phyloP scores from a whole-genome alignment of 176 grass and related monocot genomes.

The sorghum (Sorghum bicolor) region DNA sequence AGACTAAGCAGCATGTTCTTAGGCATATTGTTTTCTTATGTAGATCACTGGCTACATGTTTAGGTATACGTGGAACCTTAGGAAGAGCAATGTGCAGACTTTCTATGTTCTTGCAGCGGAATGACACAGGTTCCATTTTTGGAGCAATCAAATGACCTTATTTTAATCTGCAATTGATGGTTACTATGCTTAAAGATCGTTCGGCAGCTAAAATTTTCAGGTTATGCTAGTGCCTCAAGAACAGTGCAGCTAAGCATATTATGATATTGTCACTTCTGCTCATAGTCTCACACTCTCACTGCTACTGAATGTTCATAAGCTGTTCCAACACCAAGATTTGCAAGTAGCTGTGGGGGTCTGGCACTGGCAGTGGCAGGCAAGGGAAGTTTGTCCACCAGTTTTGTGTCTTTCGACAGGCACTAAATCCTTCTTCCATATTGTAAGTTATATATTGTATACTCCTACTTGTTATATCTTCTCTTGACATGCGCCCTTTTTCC shows the following conservation, averaged over 20 bases:
- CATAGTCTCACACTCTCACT: not conserved
- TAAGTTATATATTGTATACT: slow-evolving; percentile 40
- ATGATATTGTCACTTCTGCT: slow-evolving; percentile 9
- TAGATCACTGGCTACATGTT: slow-evolving; percentile 90
- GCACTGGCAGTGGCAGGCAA: slow-evolving; percentile 49
- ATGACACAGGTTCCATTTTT: slow-evolving; percentile 57
- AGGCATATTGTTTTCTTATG: not conserved
- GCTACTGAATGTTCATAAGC: slow-evolving; percentile 11
- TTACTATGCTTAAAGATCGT: slow-evolving; percentile 84
- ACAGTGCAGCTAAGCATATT: slow-evolving; percentile 60
- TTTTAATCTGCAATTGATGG: slow-evolving; percentile 81
- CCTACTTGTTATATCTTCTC: not conserved
- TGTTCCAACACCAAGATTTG: slow-evolving; percentile 16
- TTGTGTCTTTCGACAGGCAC: slow-evolving; percentile 55
- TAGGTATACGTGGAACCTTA: slow-evolving; percentile 95
- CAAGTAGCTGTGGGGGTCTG: slow-evolving; percentile 59
- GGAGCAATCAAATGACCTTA: slow-evolving; percentile 59
- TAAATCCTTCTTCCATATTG: slow-evolving; percentile 93
- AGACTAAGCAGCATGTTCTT: slow-evolving; percentile 1
- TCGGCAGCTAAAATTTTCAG: slow-evolving; percentile 78
- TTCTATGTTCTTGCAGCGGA: slow-evolving; percentile 67
- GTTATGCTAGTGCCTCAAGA: slow-evolving; percentile 79
- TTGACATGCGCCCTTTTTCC: not conserved
- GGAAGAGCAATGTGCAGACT: slow-evolving; percentile 85
- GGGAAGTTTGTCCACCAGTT: slow-evolving; percentile 92